Base-by-base conservation (phyloP, 2,329 filamentous ascomycete species). In the Coleophoma crateriformis region DNA sequence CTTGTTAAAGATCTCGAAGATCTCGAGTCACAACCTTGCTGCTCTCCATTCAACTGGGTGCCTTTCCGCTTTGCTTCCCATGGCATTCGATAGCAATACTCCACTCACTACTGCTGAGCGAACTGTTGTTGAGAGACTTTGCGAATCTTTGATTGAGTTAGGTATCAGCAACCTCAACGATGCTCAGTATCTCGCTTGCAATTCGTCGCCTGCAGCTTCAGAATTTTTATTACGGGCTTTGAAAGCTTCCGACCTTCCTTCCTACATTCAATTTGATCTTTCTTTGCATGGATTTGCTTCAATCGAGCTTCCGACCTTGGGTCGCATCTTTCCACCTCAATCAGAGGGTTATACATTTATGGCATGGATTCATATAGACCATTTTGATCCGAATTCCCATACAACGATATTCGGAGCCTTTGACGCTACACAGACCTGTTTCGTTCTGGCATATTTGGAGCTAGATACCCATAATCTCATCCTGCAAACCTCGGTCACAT, bases 351-450 rank as follows among this genome's bases (percentile, higher is more conserved):
- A 97, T 69, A 95, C 90, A 1, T 86, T 99, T 53, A 81, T 88
- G 42, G 81, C 89, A 0, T 99, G 94, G 94, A 79, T 96, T 45
- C 83, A 87, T 17, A 81, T 99, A 52, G 91, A 97, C 65, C 76
- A 82, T 38, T 97, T 94, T 66, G 95, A 99, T 65, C 72, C 81
- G 5, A 80, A 81, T 42, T 84, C 87, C 14, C 94, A 99, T 66
- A 99, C 94, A 0, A 99, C 94, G 0, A 79, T 99, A 13, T 99
- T 99, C 66, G 94, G 94, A 22, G 89, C 94, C 8, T 97, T 95
- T 67, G 94, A 99, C 68, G 77, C 85, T 3, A 90, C 83, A 5
- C 92, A 97, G 67, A 90, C 88, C 5, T 99, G 94, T 67, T 99
- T 99, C 62, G 72, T 99, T 34, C 81, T 99, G 58, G 85, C 90